These are phyloP conservation scores for Lactifluus rugatus DNA, from an alignment of 768 basidiomycete species.

Conservation along the genomic window DNA sequence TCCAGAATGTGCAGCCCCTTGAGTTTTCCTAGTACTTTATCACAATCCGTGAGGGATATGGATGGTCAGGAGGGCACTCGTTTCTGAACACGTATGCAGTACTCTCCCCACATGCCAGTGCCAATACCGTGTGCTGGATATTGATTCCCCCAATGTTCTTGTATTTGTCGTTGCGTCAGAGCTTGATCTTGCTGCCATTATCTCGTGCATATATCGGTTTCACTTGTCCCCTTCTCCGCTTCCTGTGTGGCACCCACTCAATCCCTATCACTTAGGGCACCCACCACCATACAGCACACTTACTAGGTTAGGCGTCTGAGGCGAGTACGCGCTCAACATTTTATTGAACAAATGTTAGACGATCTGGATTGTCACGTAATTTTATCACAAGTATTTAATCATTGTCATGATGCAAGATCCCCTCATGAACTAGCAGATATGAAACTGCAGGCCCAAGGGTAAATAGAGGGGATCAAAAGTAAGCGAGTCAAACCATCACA, in stretches of 20 bases:
- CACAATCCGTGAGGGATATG: constrained; percentile 6
- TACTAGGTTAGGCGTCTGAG: too few species aligned
- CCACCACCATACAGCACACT: neutral
- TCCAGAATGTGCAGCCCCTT: neutral
- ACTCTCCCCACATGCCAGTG: neutral
- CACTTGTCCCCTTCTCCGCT: neutral
- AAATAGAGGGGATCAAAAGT: too few species aligned
- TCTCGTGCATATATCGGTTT: constrained; percentile 5
- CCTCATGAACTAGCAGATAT: too few species aligned
- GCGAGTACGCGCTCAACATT: too few species aligned
- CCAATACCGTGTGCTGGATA: neutral
- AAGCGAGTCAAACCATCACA: too few species aligned
- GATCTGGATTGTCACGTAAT: too few species aligned
- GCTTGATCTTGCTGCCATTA: constrained; percentile 3
- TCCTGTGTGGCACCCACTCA: neutral
- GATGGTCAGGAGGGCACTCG: neutral
- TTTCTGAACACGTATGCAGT: constrained; percentile 4
- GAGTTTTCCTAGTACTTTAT: constrained; percentile 11
- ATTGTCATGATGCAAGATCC: too few species aligned
- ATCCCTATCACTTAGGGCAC: neutral
- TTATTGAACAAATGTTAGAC: too few species aligned
- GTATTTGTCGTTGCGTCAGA: constrained; percentile 11
- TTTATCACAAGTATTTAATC: too few species aligned
- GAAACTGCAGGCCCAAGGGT: too few species aligned
- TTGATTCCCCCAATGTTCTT: constrained; percentile 2